Conservation (phyloP, 2,329 filamentous ascomycete genomes). For the Metarhizium rileyi region DNA sequence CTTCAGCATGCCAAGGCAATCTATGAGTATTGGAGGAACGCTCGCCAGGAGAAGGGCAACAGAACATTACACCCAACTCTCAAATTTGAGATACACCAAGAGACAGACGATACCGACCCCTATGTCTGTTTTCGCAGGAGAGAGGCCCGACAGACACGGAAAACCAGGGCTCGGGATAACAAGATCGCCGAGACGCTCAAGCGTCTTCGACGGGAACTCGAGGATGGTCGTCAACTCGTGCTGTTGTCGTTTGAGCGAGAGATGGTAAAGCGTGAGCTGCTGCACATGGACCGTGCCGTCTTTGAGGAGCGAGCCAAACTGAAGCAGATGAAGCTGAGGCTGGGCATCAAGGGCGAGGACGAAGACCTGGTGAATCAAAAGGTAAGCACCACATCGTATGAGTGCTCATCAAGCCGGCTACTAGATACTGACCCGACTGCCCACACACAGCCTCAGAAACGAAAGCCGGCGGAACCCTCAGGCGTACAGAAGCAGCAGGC, state of each 20-base stretch:
- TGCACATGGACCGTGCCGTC: constrained; percentile 64
- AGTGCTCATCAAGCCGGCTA: not conserved
- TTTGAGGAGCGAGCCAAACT: constrained; percentile 76
- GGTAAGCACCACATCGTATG: constrained; percentile 43
- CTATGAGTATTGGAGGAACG: constrained; percentile 82
- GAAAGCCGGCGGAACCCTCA: constrained; percentile 52
- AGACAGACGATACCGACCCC: constrained; percentile 90
- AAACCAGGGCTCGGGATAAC: constrained; percentile 86
- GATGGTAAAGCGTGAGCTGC: constrained; percentile 63
- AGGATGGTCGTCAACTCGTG: constrained; percentile 76
- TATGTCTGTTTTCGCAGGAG: constrained; percentile 97
- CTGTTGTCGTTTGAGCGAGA: constrained; percentile 72
- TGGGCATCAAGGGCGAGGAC: constrained; percentile 85
- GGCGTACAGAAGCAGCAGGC: constrained; percentile 51
- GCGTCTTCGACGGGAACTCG: constrained; percentile 80
- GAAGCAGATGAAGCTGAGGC: constrained; percentile 79
- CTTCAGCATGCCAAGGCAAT: constrained; percentile 61
- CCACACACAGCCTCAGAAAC: constrained; percentile 58
- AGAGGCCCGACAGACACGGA: constrained; percentile 87
- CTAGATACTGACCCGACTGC: constrained; percentile 23
- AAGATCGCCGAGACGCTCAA: constrained; percentile 93
- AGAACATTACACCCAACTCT: constrained; percentile 65
- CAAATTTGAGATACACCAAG: constrained; percentile 90
- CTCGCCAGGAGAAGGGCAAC: constrained; percentile 57
- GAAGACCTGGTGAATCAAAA: constrained; percentile 93